Conservation (phyloP, 2,329 filamentous ascomycete genomes). For the Periconia macrospinosa region DNA sequence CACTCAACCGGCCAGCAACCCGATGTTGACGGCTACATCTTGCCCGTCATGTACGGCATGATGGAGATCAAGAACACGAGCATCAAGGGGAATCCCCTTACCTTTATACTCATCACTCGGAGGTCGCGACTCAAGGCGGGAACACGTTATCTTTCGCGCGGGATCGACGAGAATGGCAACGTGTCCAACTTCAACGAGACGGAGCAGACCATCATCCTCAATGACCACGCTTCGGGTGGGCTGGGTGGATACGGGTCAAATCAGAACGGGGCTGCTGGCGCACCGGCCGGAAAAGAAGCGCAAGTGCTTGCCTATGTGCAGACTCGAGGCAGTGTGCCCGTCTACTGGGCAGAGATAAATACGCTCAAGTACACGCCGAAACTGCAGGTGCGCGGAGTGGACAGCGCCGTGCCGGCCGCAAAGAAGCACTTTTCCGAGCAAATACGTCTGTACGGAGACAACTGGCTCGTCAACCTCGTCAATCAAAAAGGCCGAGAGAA, state of each 20-base stretch:
- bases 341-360: slow-evolving; percentile 96
- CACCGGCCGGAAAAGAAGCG: slow-evolving; percentile 67
- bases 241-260: slow-evolving; percentile 79
- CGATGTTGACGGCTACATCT: slow-evolving; percentile 84
- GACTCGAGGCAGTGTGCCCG: slow-evolving; percentile 92
- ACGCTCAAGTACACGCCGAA: slow-evolving; percentile 88
- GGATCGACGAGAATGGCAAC: slow-evolving; percentile 88
- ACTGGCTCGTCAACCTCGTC: slow-evolving; percentile 95
- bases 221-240: slow-evolving; percentile 72
- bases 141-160: slow-evolving; percentile 92
- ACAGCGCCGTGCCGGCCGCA: slow-evolving; percentile 77
- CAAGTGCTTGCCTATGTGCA: slow-evolving; percentile 95
- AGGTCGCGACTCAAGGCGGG: slow-evolving; percentile 86
- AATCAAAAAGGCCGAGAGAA: slow-evolving; percentile 94
- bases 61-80: slow-evolving; percentile 84
- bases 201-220: slow-evolving; percentile 87
- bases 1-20: slow-evolving; percentile 71
- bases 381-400: slow-evolving; percentile 82
- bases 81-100: slow-evolving; percentile 82
- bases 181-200: slow-evolving; percentile 99
- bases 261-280: slow-evolving; percentile 66
- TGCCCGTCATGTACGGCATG: slow-evolving; percentile 96
- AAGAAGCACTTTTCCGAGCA: slow-evolving; percentile 91
- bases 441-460: slow-evolving; percentile 90
- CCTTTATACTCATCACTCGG: slow-evolving; percentile 83